Conservation (phyloP, 768 basidiomycete genomes). For the Hygrocybe coccinea region DNA sequence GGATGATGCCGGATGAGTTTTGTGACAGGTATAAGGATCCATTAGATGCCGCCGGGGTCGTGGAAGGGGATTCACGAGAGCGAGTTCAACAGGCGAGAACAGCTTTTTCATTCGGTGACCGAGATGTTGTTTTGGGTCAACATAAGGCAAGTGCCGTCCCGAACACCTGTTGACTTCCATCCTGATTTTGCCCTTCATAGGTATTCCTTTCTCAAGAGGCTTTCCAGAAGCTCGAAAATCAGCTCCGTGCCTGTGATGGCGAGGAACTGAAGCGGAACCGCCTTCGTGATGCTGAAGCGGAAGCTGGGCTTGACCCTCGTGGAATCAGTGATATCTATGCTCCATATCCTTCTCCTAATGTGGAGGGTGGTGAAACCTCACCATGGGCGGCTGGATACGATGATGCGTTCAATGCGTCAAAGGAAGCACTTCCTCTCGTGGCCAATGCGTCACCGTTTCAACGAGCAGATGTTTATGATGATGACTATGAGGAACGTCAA, state of each 20-base stretch:
- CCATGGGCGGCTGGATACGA: constrained; percentile 39
- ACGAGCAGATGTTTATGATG: constrained; percentile 68
- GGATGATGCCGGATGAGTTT: constrained; percentile 83
- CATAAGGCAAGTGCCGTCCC: constrained; percentile 58
- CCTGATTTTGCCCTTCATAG: constrained; percentile 35
- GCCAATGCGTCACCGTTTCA: constrained; percentile 78
- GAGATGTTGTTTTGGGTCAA: constrained; percentile 75
- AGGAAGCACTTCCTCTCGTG: constrained; percentile 78
- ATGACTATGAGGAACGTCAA: constrained; percentile 72
- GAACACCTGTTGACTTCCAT: neutral
- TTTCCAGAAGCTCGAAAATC: constrained; percentile 87
- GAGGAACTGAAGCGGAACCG: constrained; percentile 84
- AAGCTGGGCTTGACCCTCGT: constrained; percentile 59
- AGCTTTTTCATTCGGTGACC: constrained; percentile 55
- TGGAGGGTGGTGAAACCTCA: constrained; percentile 37
- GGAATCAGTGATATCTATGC: constrained; percentile 66
- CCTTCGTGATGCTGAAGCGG: constrained; percentile 68
- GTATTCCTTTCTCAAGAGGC: constrained; percentile 83
- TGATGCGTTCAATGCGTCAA: constrained; percentile 58
- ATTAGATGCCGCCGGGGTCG: constrained; percentile 50
- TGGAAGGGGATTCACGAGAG: constrained; percentile 57
- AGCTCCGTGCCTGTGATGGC: constrained; percentile 72
- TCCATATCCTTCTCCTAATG: constrained; percentile 59
- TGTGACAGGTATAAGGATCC: constrained; percentile 75
- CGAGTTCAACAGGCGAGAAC: constrained; percentile 55